phyloP scores from a whole-genome alignment of 352 stramenopile species.

The Globisporangium okanoganense region DNA sequence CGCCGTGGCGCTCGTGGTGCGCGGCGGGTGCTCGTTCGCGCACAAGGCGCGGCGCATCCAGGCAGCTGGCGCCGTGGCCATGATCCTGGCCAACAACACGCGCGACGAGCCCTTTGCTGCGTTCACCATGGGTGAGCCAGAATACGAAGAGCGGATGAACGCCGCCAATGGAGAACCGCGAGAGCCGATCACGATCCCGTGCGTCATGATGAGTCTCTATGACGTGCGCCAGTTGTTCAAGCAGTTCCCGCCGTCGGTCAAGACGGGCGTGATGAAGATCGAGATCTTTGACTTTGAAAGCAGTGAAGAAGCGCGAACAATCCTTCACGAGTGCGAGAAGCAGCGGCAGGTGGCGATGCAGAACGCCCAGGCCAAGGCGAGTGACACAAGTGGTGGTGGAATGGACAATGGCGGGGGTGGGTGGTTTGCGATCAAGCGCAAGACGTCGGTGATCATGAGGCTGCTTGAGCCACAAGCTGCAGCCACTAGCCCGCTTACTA shows the following conservation, averaged over 20 bases:
- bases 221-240: conserved; percentile 62
- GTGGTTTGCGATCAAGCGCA: conserved; percentile 34
- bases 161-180: background rate
- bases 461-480: conserved; percentile 27
- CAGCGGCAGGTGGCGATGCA: conserved; percentile 16
- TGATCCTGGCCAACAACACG: conserved; percentile 35
- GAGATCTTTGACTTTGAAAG: conserved; percentile 36
- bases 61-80: conserved; percentile 45
- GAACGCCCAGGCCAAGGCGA: background rate
- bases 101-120: conserved; percentile 49
- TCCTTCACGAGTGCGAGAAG: conserved; percentile 19
- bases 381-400: background rate
- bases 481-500: background rate
- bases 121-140: conserved; percentile 53
- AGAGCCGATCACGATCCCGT: conserved; percentile 38
- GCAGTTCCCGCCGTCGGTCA: conserved; percentile 48
- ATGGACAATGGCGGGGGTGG: conserved; percentile 6
- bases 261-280: conserved; percentile 35
- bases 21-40: conserved; percentile 63
- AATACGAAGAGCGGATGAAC: conserved; percentile 18
- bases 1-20: conserved; percentile 57
- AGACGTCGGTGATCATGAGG: conserved; percentile 55
- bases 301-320: background rate
- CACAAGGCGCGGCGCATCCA: conserved; percentile 61
- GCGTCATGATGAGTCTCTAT: conserved; percentile 64